Evolutionary conservation across 1,284 basidiomycete genomes (phyloP).

Genomic region (Thelephora terrestris): DNA sequence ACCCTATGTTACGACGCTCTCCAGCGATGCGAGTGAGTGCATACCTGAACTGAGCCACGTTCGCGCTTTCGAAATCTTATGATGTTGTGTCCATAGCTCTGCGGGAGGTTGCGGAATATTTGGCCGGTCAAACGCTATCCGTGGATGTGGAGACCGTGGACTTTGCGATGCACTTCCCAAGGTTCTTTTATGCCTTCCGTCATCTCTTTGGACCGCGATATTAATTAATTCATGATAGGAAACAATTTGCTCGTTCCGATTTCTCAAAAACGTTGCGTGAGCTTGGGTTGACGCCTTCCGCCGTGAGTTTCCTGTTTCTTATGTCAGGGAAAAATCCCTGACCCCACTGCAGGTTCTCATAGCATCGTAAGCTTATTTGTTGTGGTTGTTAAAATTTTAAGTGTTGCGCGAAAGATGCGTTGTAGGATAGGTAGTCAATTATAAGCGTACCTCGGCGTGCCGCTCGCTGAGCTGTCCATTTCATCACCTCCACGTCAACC

Average conservation of each 20-base stretch:
- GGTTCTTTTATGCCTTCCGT: slow-evolving; percentile 25
- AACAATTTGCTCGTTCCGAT: slow-evolving; percentile 54
- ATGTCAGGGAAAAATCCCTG: background rate
- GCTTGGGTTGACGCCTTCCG: slow-evolving; percentile 70
- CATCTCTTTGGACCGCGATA: slow-evolving; percentile 3
- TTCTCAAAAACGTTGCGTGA: slow-evolving; percentile 61
- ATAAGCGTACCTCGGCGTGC: no score
- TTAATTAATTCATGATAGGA: slow-evolving; percentile 32
- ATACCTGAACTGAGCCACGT: background rate
- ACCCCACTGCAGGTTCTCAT: slow-evolving; percentile 15
- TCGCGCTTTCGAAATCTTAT: background rate
- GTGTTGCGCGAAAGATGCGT: background rate
- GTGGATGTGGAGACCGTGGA: slow-evolving; percentile 69
- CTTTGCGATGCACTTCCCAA: slow-evolving; percentile 75
- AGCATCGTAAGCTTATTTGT: slow-evolving; percentile 11
- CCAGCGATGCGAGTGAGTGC: slow-evolving; percentile 67
- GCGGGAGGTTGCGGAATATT: slow-evolving; percentile 76
- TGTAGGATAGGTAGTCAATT: background rate
- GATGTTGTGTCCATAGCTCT: slow-evolving; percentile 44
- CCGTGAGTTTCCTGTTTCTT: slow-evolving; percentile 31
- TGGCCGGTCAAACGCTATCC: slow-evolving; percentile 62
- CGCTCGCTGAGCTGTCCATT: no score
- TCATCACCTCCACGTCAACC: no score
- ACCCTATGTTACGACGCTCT: slow-evolving; percentile 71
- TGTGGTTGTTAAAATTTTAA: no score